A percentile compares a stretch with the other conserved stretches of the same genome.
Evolutionary conservation across 768 basidiomycete species (phyloP).

Genomic region (Tricholoma bakamatsutake): DNA sequence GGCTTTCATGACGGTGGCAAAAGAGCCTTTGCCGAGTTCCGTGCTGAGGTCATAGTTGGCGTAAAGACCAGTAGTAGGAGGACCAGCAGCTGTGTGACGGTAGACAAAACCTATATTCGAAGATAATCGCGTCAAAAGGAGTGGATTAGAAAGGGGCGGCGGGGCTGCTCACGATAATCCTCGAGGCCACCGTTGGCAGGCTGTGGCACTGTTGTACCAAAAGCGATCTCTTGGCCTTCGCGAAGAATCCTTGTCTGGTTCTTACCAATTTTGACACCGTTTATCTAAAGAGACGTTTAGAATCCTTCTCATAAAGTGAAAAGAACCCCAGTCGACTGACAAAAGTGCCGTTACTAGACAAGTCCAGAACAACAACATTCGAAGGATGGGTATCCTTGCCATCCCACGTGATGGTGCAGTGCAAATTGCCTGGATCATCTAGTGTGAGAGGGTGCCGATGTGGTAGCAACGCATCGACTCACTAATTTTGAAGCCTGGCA

Average conservation of each 20-base stretch:
- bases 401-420: slow-evolving; percentile 58
- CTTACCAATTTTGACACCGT: slow-evolving; percentile 58
- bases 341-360: slow-evolving; percentile 71
- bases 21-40: slow-evolving; percentile 86
- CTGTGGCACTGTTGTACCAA: slow-evolving; percentile 57
- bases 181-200: slow-evolving; percentile 42
- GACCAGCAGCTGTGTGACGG: slow-evolving; percentile 51
- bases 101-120: slow-evolving; percentile 58
- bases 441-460: slow-evolving; percentile 1
- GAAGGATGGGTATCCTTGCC: slow-evolving; percentile 36
- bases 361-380: slow-evolving; percentile 46
- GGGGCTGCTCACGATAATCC: slow-evolving; percentile 63
- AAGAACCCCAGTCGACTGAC: slow-evolving; percentile 29
- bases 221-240: slow-evolving; percentile 83
- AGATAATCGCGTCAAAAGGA: not conserved
- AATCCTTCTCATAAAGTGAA: not conserved
- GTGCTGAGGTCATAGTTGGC: slow-evolving; percentile 58
- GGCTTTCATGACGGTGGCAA: slow-evolving; percentile 86
- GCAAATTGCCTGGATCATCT: slow-evolving; percentile 42
- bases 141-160: not conserved
- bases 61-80: slow-evolving; percentile 49
- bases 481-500: slow-evolving; percentile 76
- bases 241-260: slow-evolving; percentile 49
- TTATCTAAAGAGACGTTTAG: slow-evolving; percentile 42
- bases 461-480: slow-evolving; percentile 22